Conservation (phyloP, 176 grass and related monocot species). For the Raddia guianensis region DNA sequence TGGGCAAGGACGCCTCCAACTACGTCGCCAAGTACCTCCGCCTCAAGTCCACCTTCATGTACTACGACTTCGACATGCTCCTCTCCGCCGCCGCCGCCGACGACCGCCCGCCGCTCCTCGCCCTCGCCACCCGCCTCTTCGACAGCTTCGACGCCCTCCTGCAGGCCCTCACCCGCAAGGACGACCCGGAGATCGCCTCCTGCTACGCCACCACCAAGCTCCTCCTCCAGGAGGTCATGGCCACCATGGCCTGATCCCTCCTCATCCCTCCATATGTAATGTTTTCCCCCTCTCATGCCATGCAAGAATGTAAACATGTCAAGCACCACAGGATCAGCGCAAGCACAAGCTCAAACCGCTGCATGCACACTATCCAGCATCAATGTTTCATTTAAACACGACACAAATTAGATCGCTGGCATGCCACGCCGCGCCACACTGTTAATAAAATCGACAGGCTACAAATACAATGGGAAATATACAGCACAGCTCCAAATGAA, state of each 20-base stretch:
- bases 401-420: conserved; percentile 32
- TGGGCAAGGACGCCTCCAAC: conserved; percentile 73
- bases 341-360: not conserved
- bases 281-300: no score
- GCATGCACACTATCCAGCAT: not conserved
- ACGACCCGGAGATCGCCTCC: no score
- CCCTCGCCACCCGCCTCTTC: no score
- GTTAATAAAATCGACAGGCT: conserved; percentile 25
- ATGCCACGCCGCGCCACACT: conserved; percentile 4
- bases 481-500: conserved; percentile 36
- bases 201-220: no score
- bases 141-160: no score
- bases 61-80: conserved; percentile 89
- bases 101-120: no score
- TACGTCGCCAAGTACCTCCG: conserved; percentile 89
- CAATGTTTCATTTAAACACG: not conserved
- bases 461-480: conserved; percentile 26
- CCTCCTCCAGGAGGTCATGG: conserved; percentile 50
- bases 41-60: conserved; percentile 85
- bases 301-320: no score
- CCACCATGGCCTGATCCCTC: conserved; percentile 41
- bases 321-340: not conserved
- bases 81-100: conserved; percentile 44
- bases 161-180: no score
- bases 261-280: not conserved